Base-by-base conservation (phyloP, 345 rosid genomes). In the Orychophragmus violaceus region DNA sequence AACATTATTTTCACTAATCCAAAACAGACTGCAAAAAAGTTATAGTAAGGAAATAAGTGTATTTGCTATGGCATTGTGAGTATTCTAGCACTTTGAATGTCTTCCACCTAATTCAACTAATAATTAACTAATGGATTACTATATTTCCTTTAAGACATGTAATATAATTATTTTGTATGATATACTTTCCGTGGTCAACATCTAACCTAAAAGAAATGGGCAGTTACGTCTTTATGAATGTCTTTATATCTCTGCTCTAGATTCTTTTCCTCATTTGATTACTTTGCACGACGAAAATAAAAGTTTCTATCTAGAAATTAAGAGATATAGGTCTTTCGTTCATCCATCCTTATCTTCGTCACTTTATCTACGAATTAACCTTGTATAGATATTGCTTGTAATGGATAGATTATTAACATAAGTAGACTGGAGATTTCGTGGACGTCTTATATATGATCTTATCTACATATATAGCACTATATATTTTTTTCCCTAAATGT, bases 241-340 rank as follows among this genome's bases (percentile, higher is more conserved):
- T 70, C 68, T 10, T 17, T 30, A 55, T 52, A 57, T 36, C 59
- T 59, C 23, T 48, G 49, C 55, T 29, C 36, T 62, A 42, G 44
- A 62, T 51, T 70, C 19, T 62, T 61, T 70, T 70, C 75, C 68
- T 42, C 49, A 12, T 54, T 62, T 33, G 36, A 36, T 37, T 59
- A 19, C 62, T 37, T 11, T 62, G n/a, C 14, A 52, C 23, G 37
- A 37, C 36, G 27, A 62, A 13, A 22, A 41, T 13, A 49, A 30
- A 64, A 44, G 1, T 27, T 27, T 39, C n/a, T n/a, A 62, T 32
- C 57, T 53, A 61, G 61, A 70, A 52, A 16, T 16, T n/a, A 30
- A 58, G 22, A 48, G 25, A 33, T 21, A 8, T 13, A 66, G 22
- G 53, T 61, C 68, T 61, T 8, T 41, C 52, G 2, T 70, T 60